These are phyloP conservation scores for Spongispora temasekensis DNA, from an alignment of 1,284 basidiomycete species.

Conservation along the genomic window DNA sequence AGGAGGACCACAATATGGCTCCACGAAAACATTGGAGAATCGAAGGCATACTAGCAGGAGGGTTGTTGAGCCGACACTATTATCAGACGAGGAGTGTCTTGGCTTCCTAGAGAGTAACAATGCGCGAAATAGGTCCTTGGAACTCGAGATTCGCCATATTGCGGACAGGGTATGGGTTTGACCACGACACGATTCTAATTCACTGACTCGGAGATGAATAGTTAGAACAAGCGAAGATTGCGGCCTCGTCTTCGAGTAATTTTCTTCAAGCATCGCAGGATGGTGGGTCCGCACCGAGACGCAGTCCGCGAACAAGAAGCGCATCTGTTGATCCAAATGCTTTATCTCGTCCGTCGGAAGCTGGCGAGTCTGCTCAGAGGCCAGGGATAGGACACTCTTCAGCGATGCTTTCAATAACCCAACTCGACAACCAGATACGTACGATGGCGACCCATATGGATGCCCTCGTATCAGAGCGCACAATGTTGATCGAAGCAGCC, in stretches of 20 bases:
- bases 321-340: constrained; percentile 25
- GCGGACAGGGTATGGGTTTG: constrained; percentile 37
- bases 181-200: neutral
- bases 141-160: constrained; percentile 47
- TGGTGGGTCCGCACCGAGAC: neutral
- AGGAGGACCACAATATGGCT: neutral
- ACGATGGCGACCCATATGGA: constrained; percentile 37
- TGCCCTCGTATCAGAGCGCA: constrained; percentile 40
- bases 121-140: constrained; percentile 46
- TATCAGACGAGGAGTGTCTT: constrained; percentile 43
- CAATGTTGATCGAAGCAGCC: constrained; percentile 28
- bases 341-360: constrained; percentile 6
- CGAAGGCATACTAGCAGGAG: neutral
- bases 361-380: neutral
- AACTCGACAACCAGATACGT: constrained; percentile 39
- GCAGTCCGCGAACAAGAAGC: constrained; percentile 21
- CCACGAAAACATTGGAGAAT: neutral
- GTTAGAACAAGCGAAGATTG: constrained; percentile 26
- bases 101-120: constrained; percentile 41
- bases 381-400: constrained; percentile 4
- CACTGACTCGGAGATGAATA: constrained; percentile 4
- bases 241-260: neutral
- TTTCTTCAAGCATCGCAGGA: neutral
- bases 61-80: constrained; percentile 15
- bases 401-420: constrained; percentile 18